phyloP scores from a whole-genome alignment of 2,329 filamentous ascomycete genomes.

The Thermochaetoides dissita region DNA sequence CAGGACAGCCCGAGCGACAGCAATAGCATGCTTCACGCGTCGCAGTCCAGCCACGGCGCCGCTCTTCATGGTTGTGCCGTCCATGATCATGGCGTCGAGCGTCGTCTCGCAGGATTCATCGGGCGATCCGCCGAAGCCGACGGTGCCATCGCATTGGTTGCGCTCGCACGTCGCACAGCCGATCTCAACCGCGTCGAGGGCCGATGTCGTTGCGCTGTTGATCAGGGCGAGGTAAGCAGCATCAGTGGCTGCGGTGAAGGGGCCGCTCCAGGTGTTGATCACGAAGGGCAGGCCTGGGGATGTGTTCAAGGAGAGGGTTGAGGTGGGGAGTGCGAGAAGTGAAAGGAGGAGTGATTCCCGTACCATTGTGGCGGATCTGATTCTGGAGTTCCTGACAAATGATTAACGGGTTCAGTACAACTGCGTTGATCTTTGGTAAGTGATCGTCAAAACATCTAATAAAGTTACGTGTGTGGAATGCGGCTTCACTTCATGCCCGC shows the following conservation, averaged over 20 bases:
- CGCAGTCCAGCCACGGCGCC: conserved; percentile 39
- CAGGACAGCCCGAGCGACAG: conserved; percentile 36
- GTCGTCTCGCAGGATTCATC: conserved; percentile 44
- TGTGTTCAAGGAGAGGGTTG: conserved; percentile 3
- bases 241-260: conserved; percentile 37
- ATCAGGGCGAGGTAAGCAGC: conserved; percentile 26
- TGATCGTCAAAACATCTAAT: too few species aligned
- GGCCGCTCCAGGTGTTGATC: conserved; percentile 41
- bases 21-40: conserved; percentile 32
- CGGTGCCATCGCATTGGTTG: conserved; percentile 39
- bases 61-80: conserved; percentile 37
- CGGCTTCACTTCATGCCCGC: too few species aligned
- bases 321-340: not conserved
- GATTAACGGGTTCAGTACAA: too few species aligned
- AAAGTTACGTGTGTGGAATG: too few species aligned
- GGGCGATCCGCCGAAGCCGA: conserved; percentile 40
- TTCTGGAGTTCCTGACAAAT: too few species aligned
- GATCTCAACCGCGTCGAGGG: conserved; percentile 37
- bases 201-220: conserved; percentile 18
- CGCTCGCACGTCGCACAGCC: conserved; percentile 38
- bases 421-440: too few species aligned
- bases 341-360: not conserved
- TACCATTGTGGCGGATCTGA: too few species aligned
- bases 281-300: conserved; percentile 33
- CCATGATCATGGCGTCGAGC: conserved; percentile 46